Conservation (phyloP, 2,329 filamentous ascomycete genomes). For the Ceratocystis cubensis region DNA sequence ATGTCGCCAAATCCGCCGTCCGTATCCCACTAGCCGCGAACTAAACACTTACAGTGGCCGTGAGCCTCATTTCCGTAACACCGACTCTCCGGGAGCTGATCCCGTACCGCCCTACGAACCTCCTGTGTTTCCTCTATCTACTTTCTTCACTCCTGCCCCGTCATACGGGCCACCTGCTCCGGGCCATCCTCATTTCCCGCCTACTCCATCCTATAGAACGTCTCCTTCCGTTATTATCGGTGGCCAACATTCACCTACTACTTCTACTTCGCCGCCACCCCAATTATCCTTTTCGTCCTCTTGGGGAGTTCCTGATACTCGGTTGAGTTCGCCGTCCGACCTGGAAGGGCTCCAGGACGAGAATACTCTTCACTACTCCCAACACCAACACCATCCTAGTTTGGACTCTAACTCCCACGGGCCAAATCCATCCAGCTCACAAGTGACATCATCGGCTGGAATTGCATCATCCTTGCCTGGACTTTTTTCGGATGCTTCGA, state of each 20-base stretch:
- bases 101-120: constrained; percentile 20
- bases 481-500: not conserved
- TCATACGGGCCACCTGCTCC: not conserved
- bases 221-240: not conserved
- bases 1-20: constrained; percentile 9
- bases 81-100: constrained; percentile 15
- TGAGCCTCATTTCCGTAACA: constrained; percentile 1
- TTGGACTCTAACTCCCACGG: not conserved
- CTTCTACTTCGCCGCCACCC: not conserved
- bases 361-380: not conserved
- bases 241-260: not conserved
- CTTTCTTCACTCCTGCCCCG: constrained; percentile 6
- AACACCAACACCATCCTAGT: not conserved
- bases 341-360: not conserved
- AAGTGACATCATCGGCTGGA: not conserved
- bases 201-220: not conserved
- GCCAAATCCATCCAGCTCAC: not conserved
- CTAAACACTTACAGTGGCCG: not conserved
- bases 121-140: constrained; percentile 11
- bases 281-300: constrained; percentile 1
- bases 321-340: not conserved
- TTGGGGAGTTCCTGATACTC: not conserved
- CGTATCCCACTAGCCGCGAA: constrained; percentile 11
- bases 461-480: not conserved
- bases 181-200: not conserved